Evolutionary conservation across 2,329 filamentous ascomycete genomes (phyloP).

Genomic region (Talaromyces sp.): DNA sequence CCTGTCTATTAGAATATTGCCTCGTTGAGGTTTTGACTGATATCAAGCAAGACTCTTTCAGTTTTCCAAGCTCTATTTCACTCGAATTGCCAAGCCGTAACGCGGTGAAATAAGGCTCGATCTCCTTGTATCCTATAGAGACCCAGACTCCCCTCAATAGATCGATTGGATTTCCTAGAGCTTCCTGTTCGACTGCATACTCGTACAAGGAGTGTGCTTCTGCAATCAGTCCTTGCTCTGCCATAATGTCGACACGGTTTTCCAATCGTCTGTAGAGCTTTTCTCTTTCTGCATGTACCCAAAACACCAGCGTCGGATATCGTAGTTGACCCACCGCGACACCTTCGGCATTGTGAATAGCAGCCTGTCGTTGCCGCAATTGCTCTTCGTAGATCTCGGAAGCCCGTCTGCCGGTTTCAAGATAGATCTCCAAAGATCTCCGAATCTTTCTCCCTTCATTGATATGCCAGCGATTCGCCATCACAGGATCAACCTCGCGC

Average conservation of each 20-base stretch:
- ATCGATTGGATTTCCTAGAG: constrained; percentile 58
- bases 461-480: constrained; percentile 91
- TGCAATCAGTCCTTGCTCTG: constrained; percentile 60
- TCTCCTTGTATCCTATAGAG: constrained; percentile 93
- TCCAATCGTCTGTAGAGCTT: constrained; percentile 68
- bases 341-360: constrained; percentile 24
- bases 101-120: constrained; percentile 65
- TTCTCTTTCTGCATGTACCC: constrained; percentile 74
- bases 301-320: constrained; percentile 68
- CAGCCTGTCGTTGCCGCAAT: constrained; percentile 32
- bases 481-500: constrained; percentile 75
- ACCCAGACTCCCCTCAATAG: constrained; percentile 86
- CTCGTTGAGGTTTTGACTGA: constrained; percentile 77
- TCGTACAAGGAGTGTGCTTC: constrained; percentile 57
- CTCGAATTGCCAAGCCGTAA: constrained; percentile 27
- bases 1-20: constrained; percentile 80
- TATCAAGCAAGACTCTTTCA: constrained; percentile 62
- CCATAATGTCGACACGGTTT: constrained; percentile 77
- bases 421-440: constrained; percentile 83
- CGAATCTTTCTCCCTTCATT: constrained; percentile 87
- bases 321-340: constrained; percentile 37
- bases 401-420: constrained; percentile 74
- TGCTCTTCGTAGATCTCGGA: constrained; percentile 87
- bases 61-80: constrained; percentile 47
- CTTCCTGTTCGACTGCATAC: constrained; percentile 45